These are phyloP conservation scores for Beauveria bassiana DNA, from an alignment of 2,329 filamentous ascomycete genomes.

Conservation along the genomic window DNA sequence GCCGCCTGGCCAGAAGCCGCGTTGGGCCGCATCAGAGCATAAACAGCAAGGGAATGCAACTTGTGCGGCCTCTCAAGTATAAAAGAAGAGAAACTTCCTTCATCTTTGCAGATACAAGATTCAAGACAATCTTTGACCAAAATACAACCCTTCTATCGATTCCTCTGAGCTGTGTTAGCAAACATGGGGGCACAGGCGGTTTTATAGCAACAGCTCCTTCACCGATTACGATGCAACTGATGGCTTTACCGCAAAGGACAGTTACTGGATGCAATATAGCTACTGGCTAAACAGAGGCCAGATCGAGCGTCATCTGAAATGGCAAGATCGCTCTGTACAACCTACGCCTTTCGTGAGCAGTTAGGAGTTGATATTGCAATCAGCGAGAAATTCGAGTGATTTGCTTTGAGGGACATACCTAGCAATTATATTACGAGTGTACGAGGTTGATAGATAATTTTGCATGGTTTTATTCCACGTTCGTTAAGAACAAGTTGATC, in stretches of 20 bases:
- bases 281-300: not conserved
- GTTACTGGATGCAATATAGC: not conserved
- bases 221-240: not conserved
- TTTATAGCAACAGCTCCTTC: not conserved
- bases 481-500: no score
- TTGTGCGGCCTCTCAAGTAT: no score
- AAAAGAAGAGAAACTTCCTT: no score
- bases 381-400: not conserved
- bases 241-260: not conserved
- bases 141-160: no score
- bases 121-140: no score
- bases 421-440: not conserved
- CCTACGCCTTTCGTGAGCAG: not conserved
- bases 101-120: no score
- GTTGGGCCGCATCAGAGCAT: no score
- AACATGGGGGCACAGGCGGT: not conserved
- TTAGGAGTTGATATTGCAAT: not conserved
- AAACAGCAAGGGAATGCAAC: no score
- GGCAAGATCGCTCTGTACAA: not conserved
- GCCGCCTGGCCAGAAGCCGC: no score
- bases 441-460: no score
- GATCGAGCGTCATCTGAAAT: not conserved
- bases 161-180: not conserved
- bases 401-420: not conserved
- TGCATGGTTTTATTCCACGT: no score